Evolutionary conservation across 2,329 filamentous ascomycete species (phyloP).

Genomic region (Neurospora sp.): DNA sequence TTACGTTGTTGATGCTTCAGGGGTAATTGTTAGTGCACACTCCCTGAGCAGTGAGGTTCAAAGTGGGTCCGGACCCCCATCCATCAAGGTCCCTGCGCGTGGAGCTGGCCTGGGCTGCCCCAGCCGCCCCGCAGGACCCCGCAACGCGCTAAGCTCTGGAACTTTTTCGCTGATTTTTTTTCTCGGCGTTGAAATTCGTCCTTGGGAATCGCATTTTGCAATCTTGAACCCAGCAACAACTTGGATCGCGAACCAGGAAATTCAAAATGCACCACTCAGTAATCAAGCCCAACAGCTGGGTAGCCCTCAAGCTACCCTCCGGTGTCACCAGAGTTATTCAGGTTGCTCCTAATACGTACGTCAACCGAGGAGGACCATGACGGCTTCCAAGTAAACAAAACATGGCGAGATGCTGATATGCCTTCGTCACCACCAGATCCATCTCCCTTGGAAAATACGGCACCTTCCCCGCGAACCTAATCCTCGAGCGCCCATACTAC

Average conservation of each 20-base stretch:
- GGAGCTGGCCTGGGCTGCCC: background rate
- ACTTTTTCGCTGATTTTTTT: background rate
- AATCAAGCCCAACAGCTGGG: constrained; percentile 50
- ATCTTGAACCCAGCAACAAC: constrained; percentile 1
- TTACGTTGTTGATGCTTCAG: background rate
- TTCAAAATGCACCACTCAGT: constrained; percentile 31
- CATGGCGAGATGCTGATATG: background rate
- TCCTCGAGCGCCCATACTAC: constrained; percentile 85
- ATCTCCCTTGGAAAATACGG: constrained; percentile 91
- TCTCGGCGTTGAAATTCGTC: background rate
- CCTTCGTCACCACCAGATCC: constrained; percentile 43
- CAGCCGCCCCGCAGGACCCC: background rate
- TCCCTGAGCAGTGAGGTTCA: background rate
- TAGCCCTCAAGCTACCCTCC: constrained; percentile 48
- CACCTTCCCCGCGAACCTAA: constrained; percentile 75
- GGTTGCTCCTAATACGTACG: constrained; percentile 50
- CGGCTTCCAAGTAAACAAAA: background rate
- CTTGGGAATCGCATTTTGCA: background rate
- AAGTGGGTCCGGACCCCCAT: background rate
- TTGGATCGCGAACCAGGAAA: background rate
- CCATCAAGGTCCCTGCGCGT: background rate
- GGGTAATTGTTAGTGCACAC: background rate
- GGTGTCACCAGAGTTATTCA: constrained; percentile 48
- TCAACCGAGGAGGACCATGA: constrained; percentile 12
- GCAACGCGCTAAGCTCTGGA: background rate